Conservation (phyloP, 257 asterid species). For the Nicotiana knightiana region DNA sequence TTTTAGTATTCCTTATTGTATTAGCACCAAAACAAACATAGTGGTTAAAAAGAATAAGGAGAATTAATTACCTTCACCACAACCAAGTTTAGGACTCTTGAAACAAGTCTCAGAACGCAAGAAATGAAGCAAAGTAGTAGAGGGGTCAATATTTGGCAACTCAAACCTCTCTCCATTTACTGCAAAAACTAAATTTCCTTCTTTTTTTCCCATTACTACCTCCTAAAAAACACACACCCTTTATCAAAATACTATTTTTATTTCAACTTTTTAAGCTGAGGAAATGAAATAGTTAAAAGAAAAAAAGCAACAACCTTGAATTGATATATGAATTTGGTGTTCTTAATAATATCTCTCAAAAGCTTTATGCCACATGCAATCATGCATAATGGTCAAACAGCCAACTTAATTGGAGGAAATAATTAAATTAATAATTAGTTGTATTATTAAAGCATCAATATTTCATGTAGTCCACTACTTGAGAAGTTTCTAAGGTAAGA, state of each 20-base stretch:
- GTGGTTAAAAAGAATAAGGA: not conserved
- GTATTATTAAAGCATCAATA: not conserved
- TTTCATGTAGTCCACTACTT: not conserved
- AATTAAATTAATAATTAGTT: not conserved
- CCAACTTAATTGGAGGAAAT: too few relatives aligned
- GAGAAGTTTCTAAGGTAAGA: not conserved
- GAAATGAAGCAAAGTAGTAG: slow-evolving; percentile 68
- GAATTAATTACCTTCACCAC: slow-evolving; percentile 61
- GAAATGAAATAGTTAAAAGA: not conserved
- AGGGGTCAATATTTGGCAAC: slow-evolving; percentile 47
- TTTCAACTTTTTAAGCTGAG: not conserved
- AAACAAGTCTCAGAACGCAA: slow-evolving; percentile 52
- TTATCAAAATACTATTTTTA: not conserved
- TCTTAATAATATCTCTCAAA: too few relatives aligned
- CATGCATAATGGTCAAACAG: too few relatives aligned
- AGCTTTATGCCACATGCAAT: too few relatives aligned
- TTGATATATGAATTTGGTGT: too few relatives aligned
- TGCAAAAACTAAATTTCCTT: slow-evolving; percentile 41
- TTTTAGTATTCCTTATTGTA: not conserved
- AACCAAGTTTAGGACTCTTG: slow-evolving; percentile 74
- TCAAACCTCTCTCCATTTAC: slow-evolving; percentile 71
- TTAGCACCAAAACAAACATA: not conserved
- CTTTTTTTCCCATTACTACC: not conserved
- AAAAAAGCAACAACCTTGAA: not conserved
- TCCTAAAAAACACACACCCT: not conserved